A percentile compares a stretch with the other conserved stretches of the same genome.
These are phyloP conservation scores for Fusarium austroafricanum DNA, from an alignment of 2,329 filamentous ascomycete species.

Conservation along the genomic window DNA sequence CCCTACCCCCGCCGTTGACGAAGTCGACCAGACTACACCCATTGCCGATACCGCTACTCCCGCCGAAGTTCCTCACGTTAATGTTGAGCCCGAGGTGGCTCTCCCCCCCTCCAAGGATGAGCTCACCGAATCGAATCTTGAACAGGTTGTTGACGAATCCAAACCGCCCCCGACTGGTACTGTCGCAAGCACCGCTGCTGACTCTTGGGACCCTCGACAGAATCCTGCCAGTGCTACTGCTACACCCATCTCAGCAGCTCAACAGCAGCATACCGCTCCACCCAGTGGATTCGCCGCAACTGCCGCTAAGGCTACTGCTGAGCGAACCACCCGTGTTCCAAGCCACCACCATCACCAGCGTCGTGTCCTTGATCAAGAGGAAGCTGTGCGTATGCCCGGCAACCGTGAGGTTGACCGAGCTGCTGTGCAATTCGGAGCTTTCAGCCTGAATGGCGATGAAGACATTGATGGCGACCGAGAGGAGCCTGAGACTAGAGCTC, in stretches of 20 bases:
- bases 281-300: conserved; percentile 81
- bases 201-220: conserved; percentile 81
- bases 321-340: conserved; percentile 73
- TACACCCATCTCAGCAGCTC: conserved; percentile 73
- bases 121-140: conserved; percentile 91
- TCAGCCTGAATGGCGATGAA: conserved; percentile 87
- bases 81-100: conserved; percentile 54
- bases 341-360: conserved; percentile 76
- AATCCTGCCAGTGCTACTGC: conserved; percentile 68
- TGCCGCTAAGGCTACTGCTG: conserved; percentile 79
- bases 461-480: conserved; percentile 96
- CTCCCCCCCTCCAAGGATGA: conserved; percentile 81
- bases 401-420: conserved; percentile 95
- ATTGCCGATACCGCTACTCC: conserved; percentile 49
- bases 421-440: conserved; percentile 95
- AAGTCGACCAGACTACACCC: conserved; percentile 45
- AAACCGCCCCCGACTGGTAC: conserved; percentile 82
- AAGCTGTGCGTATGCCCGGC: conserved; percentile 97
- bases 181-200: conserved; percentile 87
- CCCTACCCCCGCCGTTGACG: conserved; percentile 47
- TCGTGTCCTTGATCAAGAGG: conserved; percentile 91
- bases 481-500: conserved; percentile 92
- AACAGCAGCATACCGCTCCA: conserved; percentile 69
- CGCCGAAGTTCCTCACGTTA: conserved; percentile 32
- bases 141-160: conserved; percentile 87